Conservation (phyloP, 345 rosid species). For the Boechera divaricarpa region DNA sequence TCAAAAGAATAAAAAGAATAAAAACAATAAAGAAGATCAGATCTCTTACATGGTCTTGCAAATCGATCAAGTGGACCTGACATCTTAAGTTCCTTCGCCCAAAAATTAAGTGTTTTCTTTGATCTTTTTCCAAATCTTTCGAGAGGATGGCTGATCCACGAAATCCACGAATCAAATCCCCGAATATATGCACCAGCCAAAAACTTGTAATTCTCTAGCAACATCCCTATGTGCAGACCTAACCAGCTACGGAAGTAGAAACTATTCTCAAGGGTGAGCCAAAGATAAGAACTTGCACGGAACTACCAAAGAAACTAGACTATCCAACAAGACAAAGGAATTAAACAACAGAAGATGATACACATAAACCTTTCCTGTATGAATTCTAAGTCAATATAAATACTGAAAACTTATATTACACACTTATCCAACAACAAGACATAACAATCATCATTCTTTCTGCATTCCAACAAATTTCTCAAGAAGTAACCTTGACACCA, state of each 20-base stretch:
- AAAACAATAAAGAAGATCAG: too few relatives aligned
- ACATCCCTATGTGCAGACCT: not conserved
- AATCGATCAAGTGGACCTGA: too few relatives aligned
- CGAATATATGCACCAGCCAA: too few relatives aligned
- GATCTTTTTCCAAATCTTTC: too few relatives aligned
- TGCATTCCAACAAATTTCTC: not conserved
- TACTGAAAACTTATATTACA: not conserved
- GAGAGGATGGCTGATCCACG: too few relatives aligned
- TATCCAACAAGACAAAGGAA: not conserved
- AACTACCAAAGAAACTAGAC: conserved; percentile 3
- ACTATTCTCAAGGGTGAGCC: not conserved
- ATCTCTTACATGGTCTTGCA: too few relatives aligned
- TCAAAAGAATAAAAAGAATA: too few relatives aligned
- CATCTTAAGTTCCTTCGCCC: too few relatives aligned
- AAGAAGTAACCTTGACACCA: conserved; percentile 68
- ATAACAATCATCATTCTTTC: not conserved
- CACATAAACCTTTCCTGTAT: not conserved
- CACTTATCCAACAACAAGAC: not conserved
- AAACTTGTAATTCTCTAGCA: too few relatives aligned
- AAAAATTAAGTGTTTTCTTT: too few relatives aligned
- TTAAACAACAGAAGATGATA: not conserved
- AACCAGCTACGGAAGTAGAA: not conserved
- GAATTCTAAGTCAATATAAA: not conserved
- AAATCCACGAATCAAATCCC: too few relatives aligned
- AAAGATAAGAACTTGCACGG: not conserved